phyloP scores from a whole-genome alignment of 1,139 yeast species.

The Dujonia santamariae region DNA sequence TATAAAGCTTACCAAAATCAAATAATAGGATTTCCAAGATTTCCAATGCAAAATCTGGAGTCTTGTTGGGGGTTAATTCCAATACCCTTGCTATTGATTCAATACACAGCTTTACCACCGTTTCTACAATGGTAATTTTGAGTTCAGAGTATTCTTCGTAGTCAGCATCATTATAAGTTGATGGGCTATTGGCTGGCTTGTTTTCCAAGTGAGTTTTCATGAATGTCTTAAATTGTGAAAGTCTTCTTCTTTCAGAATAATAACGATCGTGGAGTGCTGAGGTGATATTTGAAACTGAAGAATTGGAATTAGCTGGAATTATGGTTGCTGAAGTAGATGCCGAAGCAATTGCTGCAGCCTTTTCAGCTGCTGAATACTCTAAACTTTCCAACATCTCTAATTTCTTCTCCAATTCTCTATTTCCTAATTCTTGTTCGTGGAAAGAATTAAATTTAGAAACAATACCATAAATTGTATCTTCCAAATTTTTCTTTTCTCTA shows the following conservation, averaged over 20 bases:
- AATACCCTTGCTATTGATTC: constrained; percentile 79
- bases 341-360: constrained; percentile 1
- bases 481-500: constrained; percentile 69
- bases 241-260: constrained; percentile 38
- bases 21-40: constrained; percentile 64
- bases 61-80: constrained; percentile 65
- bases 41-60: constrained; percentile 64
- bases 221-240: constrained; percentile 39
- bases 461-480: constrained; percentile 52
- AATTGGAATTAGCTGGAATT: no score
- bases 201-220: constrained; percentile 37
- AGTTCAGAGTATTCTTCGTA: constrained; percentile 30
- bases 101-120: constrained; percentile 65
- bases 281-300: neutral
- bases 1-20: constrained; percentile 71
- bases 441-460: constrained; percentile 50
- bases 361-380: constrained; percentile 17
- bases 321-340: neutral
- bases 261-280: constrained; percentile 19
- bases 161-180: constrained; percentile 18
- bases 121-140: constrained; percentile 52
- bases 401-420: constrained; percentile 44
- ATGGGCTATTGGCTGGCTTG: constrained; percentile 16
- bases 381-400: constrained; percentile 35
- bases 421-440: constrained; percentile 50